Evolutionary conservation across 2,329 filamentous ascomycete species (phyloP), one percentile per base, ranked within the genome.

Genomic region (Polytolypa hystricis): DNA sequence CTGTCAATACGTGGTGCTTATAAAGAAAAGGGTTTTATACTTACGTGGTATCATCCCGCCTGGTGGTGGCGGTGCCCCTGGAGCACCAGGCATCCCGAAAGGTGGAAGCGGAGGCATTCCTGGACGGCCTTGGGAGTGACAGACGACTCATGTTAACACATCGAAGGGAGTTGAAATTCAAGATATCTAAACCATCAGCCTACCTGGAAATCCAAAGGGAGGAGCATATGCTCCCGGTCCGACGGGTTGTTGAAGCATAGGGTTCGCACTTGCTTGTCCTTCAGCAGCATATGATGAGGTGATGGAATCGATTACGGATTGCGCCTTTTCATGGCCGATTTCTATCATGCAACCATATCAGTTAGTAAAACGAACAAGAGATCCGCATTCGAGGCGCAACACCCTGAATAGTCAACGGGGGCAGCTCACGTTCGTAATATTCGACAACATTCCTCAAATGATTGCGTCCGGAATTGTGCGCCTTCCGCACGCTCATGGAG

Each of bases 401-500:
- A 25, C 7, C 7, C n/a, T n/a, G n/a, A 25, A n/a, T 25, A 7
- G 7, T 25, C 21, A 7, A 25, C 21, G 35, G 34, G 21, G 20
- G 37, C 27, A 35, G 59, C 71, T 41, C 64, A 87, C 83, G 86
- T 67, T 96, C 87, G 63, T 98, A 98, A 67, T 98, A 98, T 58
- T 95, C 87, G 52, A 95, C 81, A 19, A 98, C 91, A 62, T 98
- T 98, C 55, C 91, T 84, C 45, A 98, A 68, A 58, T 98, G 91
- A 67, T 98, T 98, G 53, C 89, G 79, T 44, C 91, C 91, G 58
- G 78, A 82, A 70, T 98, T 98, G 66, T 98, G 91, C 33, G 91
- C 91, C 69, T 96, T 96, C 53, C 91, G 87, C 65, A 98, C 91
- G 66, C 86, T 94, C 89, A 96, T 96, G 30, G 86, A 94, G 73